These are phyloP conservation scores for Auriscalpium microsporum DNA, from an alignment of 768 basidiomycete species.

Conservation along the genomic window DNA sequence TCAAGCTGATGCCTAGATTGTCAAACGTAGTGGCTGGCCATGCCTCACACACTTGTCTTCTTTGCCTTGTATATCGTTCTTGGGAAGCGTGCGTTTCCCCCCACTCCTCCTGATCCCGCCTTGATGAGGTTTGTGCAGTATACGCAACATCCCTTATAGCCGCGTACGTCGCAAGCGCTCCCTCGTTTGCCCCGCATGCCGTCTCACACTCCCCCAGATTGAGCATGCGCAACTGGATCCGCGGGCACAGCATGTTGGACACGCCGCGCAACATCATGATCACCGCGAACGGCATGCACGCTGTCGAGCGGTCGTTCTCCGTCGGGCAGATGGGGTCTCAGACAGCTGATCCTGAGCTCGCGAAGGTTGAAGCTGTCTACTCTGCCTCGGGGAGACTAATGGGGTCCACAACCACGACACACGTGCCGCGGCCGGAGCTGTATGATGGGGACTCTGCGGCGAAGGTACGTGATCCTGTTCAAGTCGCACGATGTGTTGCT, in stretches of 20 bases:
- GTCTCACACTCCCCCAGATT: neutral
- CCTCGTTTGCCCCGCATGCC: too few species aligned
- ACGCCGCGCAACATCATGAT: neutral
- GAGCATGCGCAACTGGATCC: slow-evolving; percentile 1
- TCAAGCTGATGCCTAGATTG: too few species aligned
- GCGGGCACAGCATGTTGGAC: neutral
- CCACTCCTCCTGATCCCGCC: too few species aligned
- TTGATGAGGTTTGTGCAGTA: neutral
- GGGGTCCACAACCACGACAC: too few species aligned
- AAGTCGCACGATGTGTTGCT: too few species aligned
- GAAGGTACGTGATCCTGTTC: too few species aligned
- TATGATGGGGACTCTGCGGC: too few species aligned
- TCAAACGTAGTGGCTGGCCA: neutral
- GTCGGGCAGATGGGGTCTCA: too few species aligned
- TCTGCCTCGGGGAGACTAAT: too few species aligned
- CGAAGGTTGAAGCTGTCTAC: too few species aligned
- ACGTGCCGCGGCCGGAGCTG: too few species aligned
- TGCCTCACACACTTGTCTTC: neutral
- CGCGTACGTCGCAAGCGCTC: neutral
- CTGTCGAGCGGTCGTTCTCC: neutral
- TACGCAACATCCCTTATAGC: neutral
- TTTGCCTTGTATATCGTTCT: neutral
- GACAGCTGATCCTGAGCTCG: too few species aligned
- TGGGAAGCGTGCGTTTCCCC: neutral
- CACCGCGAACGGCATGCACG: neutral